phyloP scores from a whole-genome alignment of 495 filamentous ascomycete genomes.

The Hypoxylon fragiforme region DNA sequence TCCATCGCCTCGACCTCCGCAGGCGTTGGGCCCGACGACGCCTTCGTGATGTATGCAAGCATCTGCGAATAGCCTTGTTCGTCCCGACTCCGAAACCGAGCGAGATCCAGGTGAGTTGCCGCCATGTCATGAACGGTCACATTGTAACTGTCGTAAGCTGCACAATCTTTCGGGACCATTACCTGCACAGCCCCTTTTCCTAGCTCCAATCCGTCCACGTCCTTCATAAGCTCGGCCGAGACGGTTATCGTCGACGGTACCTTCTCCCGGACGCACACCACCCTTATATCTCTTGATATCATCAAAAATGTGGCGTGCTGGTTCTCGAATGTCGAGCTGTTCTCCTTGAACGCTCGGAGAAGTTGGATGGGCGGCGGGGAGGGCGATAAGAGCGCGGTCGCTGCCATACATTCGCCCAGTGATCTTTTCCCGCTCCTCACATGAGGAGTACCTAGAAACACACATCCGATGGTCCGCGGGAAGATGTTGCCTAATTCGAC shows the following conservation, averaged over 20 bases:
- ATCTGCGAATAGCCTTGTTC: slow-evolving; percentile 33
- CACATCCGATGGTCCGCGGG: slow-evolving; percentile 38
- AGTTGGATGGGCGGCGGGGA: slow-evolving; percentile 21
- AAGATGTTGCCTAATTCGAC: slow-evolving; percentile 39
- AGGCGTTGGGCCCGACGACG: slow-evolving; percentile 27
- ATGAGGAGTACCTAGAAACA: slow-evolving; percentile 49
- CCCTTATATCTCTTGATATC: slow-evolving; percentile 38
- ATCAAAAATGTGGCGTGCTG: slow-evolving; percentile 35
- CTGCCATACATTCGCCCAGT: slow-evolving; percentile 36
- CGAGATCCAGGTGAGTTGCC: slow-evolving; percentile 32
- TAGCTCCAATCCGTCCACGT: slow-evolving; percentile 30
- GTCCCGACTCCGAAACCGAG: slow-evolving; percentile 32
- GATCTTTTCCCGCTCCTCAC: slow-evolving; percentile 35
- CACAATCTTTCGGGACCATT: slow-evolving; percentile 38
- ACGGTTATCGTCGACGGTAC: slow-evolving; percentile 30
- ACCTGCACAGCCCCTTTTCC: slow-evolving; percentile 33
- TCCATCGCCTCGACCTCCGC: slow-evolving; percentile 34
- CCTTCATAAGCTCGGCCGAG: slow-evolving; percentile 26
- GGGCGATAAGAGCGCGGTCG: slow-evolving; percentile 31
- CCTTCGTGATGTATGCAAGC: slow-evolving; percentile 33
- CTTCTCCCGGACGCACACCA: slow-evolving; percentile 38
- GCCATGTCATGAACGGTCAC: slow-evolving; percentile 30
- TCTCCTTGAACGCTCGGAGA: slow-evolving; percentile 26
- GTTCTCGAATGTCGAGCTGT: slow-evolving; percentile 27
- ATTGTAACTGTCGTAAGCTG: slow-evolving; percentile 36